Conservation (phyloP, 2,329 filamentous ascomycete genomes). For the Exophiala dermatitidis region DNA sequence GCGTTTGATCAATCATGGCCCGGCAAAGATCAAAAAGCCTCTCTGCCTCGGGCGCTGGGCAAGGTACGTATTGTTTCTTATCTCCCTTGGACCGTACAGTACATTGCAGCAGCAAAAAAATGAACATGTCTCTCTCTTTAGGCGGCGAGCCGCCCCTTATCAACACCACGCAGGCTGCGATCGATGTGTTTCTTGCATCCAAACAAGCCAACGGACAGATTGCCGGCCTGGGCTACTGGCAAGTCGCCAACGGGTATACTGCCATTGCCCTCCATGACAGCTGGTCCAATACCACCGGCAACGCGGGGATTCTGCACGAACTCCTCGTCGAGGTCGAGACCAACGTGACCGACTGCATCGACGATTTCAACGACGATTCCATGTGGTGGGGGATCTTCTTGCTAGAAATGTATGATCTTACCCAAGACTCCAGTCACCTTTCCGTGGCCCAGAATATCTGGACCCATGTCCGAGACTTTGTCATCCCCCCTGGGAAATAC, state of each 20-base stretch:
- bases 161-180: conserved; percentile 14
- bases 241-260: conserved; percentile 22
- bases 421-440: conserved; percentile 5
- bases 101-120: not conserved
- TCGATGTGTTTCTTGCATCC: conserved; percentile 17
- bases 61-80: not conserved
- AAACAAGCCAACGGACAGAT: conserved; percentile 17
- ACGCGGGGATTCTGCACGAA: conserved; percentile 7
- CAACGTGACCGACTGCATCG: conserved; percentile 14
- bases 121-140: conserved; percentile 7
- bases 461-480: conserved; percentile 13
- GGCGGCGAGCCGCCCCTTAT: not conserved
- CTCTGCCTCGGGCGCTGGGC: not conserved
- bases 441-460: conserved; percentile 10
- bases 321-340: conserved; percentile 12
- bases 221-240: conserved; percentile 19
- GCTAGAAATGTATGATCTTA: conserved; percentile 16
- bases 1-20: conserved; percentile 1
- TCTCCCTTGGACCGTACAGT: not conserved
- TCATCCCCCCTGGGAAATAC: conserved; percentile 8
- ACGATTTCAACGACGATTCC: conserved; percentile 22
- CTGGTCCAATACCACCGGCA: conserved; percentile 14
- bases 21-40: not conserved
- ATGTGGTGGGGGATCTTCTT: conserved; percentile 22
- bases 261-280: conserved; percentile 20